Evolutionary conservation across 306 rosid species (phyloP).

Genomic region (Gleditsia sinensis): DNA sequence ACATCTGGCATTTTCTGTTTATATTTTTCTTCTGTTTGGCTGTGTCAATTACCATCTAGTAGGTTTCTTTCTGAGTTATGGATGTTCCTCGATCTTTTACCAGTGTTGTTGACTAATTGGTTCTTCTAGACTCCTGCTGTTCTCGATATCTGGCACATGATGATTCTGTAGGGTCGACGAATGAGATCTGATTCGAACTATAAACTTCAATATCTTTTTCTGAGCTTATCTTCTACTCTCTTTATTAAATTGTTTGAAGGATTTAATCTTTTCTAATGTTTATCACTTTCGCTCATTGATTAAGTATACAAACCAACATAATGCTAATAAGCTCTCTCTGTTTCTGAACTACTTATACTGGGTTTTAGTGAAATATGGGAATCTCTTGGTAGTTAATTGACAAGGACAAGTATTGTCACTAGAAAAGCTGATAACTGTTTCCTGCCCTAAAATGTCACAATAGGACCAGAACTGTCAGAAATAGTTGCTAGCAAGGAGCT

Average conservation of each 20-base stretch:
- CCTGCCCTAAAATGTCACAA: too few species aligned
- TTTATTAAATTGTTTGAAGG: constrained; percentile 10
- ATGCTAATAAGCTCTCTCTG: constrained; percentile 12
- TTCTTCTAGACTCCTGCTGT: constrained; percentile 17
- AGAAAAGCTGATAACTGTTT: too few species aligned
- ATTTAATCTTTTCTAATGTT: constrained; percentile 5
- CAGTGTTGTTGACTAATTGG: constrained; percentile 33
- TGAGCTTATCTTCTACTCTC: constrained; percentile 18
- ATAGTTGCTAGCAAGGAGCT: too few species aligned
- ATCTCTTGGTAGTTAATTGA: constrained; percentile 1
- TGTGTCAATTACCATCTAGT: constrained; percentile 1
- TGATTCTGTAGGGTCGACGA: constrained; percentile 6
- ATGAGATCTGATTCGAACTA: constrained; percentile 40
- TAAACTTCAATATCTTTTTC: constrained; percentile 40
- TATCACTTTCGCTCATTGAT: background rate
- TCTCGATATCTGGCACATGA: background rate
- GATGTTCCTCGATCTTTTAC: too few species aligned
- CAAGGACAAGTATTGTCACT: constrained; percentile 7
- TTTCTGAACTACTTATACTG: background rate
- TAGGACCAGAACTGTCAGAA: too few species aligned
- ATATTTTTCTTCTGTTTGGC: constrained; percentile 23
- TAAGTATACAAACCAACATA: background rate
- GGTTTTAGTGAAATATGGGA: constrained; percentile 14
- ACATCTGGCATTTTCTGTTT: background rate
- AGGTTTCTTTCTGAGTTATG: constrained; percentile 7